Evolutionary conservation across 352 stramenopile genomes (phyloP), one percentile per base, ranked within the genome.

Genomic region (Globisporangium heterothallicum): DNA sequence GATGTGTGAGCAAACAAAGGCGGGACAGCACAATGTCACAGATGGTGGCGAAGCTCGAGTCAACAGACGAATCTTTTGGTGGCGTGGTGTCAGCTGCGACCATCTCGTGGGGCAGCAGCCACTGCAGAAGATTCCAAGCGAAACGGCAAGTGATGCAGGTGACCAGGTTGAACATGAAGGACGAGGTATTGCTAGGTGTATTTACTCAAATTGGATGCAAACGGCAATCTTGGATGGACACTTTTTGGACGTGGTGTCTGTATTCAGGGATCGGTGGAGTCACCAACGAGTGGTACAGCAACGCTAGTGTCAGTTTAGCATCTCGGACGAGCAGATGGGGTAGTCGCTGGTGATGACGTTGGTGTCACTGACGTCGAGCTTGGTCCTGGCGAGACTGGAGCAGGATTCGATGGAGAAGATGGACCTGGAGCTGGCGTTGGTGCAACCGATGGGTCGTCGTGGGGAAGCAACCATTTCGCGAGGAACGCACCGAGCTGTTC

Each of bases 401-500:
- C 22, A 10, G 42, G 7, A 16, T 21, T 19, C 41, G 18, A 48
- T 24, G 38, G n/a, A 6, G 29, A 34, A 12, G 29, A 34, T 10
- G 29, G 6, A 6, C 6, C 29, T 34, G 29, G 29, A 34, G 29
- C 29, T 34, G 29, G 10, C 29, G 6, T 34, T 34, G 29, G 29
- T 10, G 29, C 29, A 34, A 34, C 29, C 29, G 10, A 34, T 6
- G 29, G 10, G 29, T 34, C 10, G n/a, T 48, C 13, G 14, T 29
- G 25, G 19, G 12, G 25, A 48, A 34, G 30, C 30, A 45, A 14
- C 29, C n/a, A 29, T 21, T 41, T 24, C 18, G 45, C 14, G 16
- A 52, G 22, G 27, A 52, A 41, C 14, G 45, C 16, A 22, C 27
- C 18, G 32, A 52, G 45, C 24, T 18, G 40, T n/a, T 29, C 27